phyloP scores from a whole-genome alignment of 106 monocot genomes.

The Vanilla planifolia region DNA sequence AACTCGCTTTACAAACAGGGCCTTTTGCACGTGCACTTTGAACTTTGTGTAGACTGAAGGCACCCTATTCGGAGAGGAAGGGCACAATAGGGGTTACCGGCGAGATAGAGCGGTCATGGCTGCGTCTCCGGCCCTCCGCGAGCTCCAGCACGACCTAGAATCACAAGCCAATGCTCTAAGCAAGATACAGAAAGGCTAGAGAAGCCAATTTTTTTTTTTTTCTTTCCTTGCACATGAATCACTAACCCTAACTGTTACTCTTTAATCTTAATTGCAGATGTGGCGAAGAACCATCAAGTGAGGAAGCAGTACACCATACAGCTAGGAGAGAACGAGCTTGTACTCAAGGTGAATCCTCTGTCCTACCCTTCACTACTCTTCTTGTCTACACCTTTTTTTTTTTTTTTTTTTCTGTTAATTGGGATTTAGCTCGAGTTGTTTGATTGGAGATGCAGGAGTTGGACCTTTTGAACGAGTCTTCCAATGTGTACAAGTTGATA shows the following conservation, averaged over 20 bases:
- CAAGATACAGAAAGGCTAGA: slow-evolving; percentile 81
- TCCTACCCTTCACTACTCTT: too few relatives aligned
- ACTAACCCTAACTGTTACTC: slow-evolving; percentile 19
- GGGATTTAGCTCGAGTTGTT: not conserved
- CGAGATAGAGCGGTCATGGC: slow-evolving; percentile 7
- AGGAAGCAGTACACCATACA: slow-evolving; percentile 97
- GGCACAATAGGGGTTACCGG: too few relatives aligned
- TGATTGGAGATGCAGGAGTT: slow-evolving; percentile 37
- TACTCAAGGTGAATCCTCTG: slow-evolving; percentile 47
- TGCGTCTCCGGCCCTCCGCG: slow-evolving; percentile 36
- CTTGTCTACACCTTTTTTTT: not conserved
- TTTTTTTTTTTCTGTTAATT: too few relatives aligned
- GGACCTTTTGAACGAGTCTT: slow-evolving; percentile 59
- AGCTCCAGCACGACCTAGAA: slow-evolving; percentile 74
- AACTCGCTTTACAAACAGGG: too few relatives aligned
- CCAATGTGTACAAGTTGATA: slow-evolving; percentile 91
- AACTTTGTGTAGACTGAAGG: too few relatives aligned
- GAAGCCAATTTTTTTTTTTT: not conserved
- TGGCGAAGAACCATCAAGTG: slow-evolving; percentile 91
- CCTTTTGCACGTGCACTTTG: too few relatives aligned
- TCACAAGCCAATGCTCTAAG: slow-evolving; percentile 60
- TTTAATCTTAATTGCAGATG: slow-evolving; percentile 27
- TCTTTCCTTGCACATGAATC: not conserved
- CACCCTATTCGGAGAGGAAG: too few relatives aligned
- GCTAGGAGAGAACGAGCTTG: slow-evolving; percentile 97